Evolutionary conservation across 2,329 filamentous ascomycete genomes (phyloP).

Genomic region (Cladosporium sp.): DNA sequence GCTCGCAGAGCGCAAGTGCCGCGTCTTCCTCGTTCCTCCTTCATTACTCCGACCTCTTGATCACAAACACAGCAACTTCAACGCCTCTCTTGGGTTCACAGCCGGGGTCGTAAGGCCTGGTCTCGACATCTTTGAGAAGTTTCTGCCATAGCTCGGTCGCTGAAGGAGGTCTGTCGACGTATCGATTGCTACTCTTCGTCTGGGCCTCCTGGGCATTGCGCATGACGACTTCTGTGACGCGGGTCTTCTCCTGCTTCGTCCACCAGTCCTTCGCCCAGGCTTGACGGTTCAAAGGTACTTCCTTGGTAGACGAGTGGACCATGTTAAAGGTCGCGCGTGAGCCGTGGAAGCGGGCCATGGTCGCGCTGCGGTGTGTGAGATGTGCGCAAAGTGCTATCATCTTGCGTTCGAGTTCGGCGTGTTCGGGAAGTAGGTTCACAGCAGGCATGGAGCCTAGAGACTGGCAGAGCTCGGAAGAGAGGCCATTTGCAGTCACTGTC

Average conservation of each 20-base stretch:
- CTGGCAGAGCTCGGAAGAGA: constrained; percentile 59
- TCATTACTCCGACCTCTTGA: constrained; percentile 38
- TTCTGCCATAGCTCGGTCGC: constrained; percentile 60
- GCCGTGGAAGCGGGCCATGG: constrained; percentile 36
- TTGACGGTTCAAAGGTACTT: constrained; percentile 53
- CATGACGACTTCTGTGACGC: constrained; percentile 56
- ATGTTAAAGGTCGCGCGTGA: constrained; percentile 42
- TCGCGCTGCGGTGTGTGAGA: constrained; percentile 32
- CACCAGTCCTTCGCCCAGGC: constrained; percentile 65
- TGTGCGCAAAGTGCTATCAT: constrained; percentile 31
- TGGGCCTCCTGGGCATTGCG: constrained; percentile 49
- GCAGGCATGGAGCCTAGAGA: constrained; percentile 58
- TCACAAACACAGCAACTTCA: constrained; percentile 52
- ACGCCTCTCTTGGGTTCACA: constrained; percentile 49
- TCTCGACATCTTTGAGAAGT: constrained; percentile 60
- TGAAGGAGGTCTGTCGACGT: constrained; percentile 39
- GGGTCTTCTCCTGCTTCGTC: constrained; percentile 63
- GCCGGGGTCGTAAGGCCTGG: constrained; percentile 50
- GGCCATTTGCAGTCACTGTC: constrained; percentile 59
- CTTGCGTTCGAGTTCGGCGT: constrained; percentile 42
- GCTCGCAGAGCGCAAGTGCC: neutral
- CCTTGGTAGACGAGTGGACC: constrained; percentile 54
- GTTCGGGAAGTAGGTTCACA: constrained; percentile 57
- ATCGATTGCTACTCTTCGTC: constrained; percentile 40
- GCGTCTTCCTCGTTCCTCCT: neutral